Conservation (phyloP, 1,284 basidiomycete genomes). For the Cutaneotrichosporon mucoides region DNA sequence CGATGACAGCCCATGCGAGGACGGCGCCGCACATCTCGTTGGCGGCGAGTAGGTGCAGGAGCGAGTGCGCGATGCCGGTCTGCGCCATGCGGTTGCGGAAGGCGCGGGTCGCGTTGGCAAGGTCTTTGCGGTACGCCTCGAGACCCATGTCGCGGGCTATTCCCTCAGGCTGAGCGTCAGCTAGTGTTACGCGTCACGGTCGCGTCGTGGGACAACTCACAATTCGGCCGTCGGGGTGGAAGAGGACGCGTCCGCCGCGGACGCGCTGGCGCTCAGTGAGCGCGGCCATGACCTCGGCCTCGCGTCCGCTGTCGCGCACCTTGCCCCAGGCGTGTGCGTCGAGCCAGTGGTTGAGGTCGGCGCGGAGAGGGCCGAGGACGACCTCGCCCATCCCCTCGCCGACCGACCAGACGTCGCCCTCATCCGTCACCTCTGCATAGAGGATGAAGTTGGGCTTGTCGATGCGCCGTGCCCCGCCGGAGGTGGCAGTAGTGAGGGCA, state of each 20-base stretch:
- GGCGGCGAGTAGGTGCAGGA: constrained; percentile 4
- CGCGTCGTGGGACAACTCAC: not conserved
- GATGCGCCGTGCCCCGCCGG: not conserved
- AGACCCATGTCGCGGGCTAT: not conserved
- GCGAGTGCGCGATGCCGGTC: not conserved
- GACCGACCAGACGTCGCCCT: constrained; percentile 1
- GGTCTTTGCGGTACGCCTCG: not conserved
- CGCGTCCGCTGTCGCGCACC: not conserved
- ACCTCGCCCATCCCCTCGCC: not conserved
- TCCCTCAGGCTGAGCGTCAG: not conserved
- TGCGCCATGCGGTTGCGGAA: constrained; percentile 4
- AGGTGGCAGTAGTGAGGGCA: not conserved
- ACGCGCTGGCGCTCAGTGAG: not conserved
- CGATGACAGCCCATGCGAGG: not conserved
- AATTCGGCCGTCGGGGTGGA: not conserved
- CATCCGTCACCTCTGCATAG: constrained; percentile 1
- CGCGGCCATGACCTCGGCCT: not conserved
- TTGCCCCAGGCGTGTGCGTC: not conserved
- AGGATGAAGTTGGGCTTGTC: constrained; percentile 1
- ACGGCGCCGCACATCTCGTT: constrained; percentile 7
- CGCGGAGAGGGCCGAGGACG: not conserved
- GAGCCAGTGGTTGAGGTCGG: not conserved
- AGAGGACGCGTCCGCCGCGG: not conserved
- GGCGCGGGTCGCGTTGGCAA: not conserved
- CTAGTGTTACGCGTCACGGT: not conserved